Percentiles rank a stretch among this genome's conserved stretches.
phyloP scores from a whole-genome alignment of 2,329 filamentous ascomycete genomes.

The Fusarium subtropicale region DNA sequence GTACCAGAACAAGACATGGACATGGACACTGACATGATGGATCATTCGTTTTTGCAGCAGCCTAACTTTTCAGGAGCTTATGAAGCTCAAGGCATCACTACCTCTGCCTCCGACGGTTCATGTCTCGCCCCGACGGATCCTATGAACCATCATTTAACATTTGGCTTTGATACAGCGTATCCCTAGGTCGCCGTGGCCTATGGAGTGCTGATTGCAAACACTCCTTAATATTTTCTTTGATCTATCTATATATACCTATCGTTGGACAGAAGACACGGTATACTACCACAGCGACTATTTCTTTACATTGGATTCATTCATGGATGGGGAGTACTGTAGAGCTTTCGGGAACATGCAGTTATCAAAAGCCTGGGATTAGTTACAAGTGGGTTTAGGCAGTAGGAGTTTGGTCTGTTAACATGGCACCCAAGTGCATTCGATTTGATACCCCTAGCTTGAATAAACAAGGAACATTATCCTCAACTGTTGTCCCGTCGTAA shows the following conservation, averaged over 20 bases:
- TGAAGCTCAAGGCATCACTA: constrained; percentile 41
- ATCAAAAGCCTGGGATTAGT: constrained; percentile 24
- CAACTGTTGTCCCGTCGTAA: background rate
- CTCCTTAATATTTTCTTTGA: constrained; percentile 15
- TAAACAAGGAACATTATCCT: constrained; percentile 13
- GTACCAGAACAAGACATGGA: constrained; percentile 51
- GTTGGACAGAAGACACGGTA: background rate
- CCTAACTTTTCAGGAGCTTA: constrained; percentile 40
- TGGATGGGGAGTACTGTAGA: constrained; percentile 19
- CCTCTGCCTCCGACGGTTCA: constrained; percentile 36
- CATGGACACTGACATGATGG: constrained; percentile 53
- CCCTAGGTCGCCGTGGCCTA: background rate
- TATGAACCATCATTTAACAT: constrained; percentile 31
- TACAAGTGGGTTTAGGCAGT: constrained; percentile 2
- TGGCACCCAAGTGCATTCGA: constrained; percentile 25
- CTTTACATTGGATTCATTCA: constrained; percentile 5
- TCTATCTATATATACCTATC: constrained; percentile 12
- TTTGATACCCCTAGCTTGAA: constrained; percentile 41
- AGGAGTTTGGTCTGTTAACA: constrained; percentile 32
- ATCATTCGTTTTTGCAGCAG: constrained; percentile 43
- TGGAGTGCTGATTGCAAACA: background rate
- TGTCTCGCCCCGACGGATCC: constrained; percentile 40
- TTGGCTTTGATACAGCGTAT: constrained; percentile 33
- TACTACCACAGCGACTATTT: background rate
- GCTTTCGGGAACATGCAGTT: background rate